These are phyloP conservation scores for Gynochthodes officinalis DNA, from an alignment of 257 asterid genomes.

Conservation along the genomic window DNA sequence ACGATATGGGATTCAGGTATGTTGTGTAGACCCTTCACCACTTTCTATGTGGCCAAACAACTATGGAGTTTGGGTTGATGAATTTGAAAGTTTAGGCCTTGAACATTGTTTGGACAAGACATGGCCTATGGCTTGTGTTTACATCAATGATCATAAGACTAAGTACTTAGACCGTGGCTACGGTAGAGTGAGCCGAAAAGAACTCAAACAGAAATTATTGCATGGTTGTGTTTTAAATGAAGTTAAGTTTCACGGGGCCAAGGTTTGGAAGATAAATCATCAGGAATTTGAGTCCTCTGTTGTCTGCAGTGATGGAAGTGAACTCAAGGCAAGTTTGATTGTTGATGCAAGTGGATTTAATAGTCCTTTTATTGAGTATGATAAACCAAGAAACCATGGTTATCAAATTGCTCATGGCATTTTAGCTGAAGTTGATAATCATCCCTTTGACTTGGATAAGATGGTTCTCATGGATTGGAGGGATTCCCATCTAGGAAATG, in stretches of 20 bases:
- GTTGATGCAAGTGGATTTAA: conserved; percentile 91
- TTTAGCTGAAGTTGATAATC: conserved; percentile 72
- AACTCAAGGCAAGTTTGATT: conserved; percentile 54
- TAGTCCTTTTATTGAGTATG: conserved; percentile 62
- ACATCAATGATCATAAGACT: conserved; percentile 51
- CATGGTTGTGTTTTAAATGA: conserved; percentile 47
- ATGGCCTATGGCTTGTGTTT: conserved; percentile 66
- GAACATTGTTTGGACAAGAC: conserved; percentile 68
- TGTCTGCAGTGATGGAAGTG: conserved; percentile 68
- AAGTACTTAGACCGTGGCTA: conserved; percentile 74
- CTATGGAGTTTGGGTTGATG: conserved; percentile 93
- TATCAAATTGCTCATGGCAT: conserved; percentile 91
- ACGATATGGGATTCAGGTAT: conserved; percentile 63
- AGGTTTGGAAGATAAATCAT: conserved; percentile 62
- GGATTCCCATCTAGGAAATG: conserved; percentile 87
- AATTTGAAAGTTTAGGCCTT: conserved; percentile 64
- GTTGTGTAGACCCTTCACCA: conserved; percentile 87
- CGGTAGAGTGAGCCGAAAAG: conserved; percentile 63
- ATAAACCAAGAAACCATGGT: conserved; percentile 66
- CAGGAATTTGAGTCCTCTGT: conserved; percentile 70
- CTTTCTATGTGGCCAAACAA: conserved; percentile 90
- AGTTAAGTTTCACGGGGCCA: conserved; percentile 61
- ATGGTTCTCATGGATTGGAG: conserved; percentile 98
- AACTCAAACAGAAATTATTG: conserved; percentile 58
- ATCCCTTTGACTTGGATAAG: conserved; percentile 85